Percentiles rank a stretch among this genome's conserved stretches.
Evolutionary conservation across 2,329 filamentous ascomycete species (phyloP).

Genomic region (Calonectria hongkongensis): DNA sequence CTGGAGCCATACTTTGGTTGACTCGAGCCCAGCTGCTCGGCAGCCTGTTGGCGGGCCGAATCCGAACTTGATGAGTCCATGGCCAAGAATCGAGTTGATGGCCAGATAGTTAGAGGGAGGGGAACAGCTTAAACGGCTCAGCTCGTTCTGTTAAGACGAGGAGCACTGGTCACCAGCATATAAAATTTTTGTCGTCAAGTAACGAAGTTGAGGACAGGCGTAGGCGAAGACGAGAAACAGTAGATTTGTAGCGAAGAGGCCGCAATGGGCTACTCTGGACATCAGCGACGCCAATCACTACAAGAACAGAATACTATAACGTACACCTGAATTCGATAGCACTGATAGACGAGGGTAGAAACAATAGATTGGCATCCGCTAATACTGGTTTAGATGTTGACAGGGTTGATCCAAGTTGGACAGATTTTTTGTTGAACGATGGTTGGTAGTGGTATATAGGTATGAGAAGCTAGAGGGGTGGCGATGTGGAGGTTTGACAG

Average conservation of each 20-base stretch:
- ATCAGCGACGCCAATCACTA: constrained; percentile 28
- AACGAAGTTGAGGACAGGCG: not conserved
- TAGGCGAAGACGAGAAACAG: not conserved
- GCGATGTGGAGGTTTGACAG: constrained; percentile 13
- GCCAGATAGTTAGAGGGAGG: not conserved
- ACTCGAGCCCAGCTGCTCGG: constrained; percentile 24
- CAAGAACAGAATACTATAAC: not conserved
- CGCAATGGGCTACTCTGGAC: constrained; percentile 15
- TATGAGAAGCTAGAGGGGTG: not conserved
- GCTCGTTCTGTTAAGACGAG: constrained; percentile 35
- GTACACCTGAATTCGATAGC: constrained; percentile 17
- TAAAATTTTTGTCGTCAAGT: not conserved
- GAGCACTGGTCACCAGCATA: constrained; percentile 11
- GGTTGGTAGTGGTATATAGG: constrained; percentile 5
- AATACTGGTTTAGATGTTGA: not conserved
- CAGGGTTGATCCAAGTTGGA: constrained; percentile 15
- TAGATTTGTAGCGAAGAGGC: not conserved
- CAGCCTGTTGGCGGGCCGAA: constrained; percentile 10
- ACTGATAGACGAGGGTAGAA: not conserved
- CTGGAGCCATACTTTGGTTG: constrained; percentile 29
- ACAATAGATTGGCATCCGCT: not conserved
- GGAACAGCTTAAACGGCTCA: constrained; percentile 11
- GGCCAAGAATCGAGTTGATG: not conserved
- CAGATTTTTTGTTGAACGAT: constrained; percentile 5
- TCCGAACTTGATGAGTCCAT: constrained; percentile 36